Percentiles rank a stretch among this genome's conserved stretches.
phyloP scores from a whole-genome alignment of 495 filamentous ascomycete genomes.

The Penicillium ucsense region DNA sequence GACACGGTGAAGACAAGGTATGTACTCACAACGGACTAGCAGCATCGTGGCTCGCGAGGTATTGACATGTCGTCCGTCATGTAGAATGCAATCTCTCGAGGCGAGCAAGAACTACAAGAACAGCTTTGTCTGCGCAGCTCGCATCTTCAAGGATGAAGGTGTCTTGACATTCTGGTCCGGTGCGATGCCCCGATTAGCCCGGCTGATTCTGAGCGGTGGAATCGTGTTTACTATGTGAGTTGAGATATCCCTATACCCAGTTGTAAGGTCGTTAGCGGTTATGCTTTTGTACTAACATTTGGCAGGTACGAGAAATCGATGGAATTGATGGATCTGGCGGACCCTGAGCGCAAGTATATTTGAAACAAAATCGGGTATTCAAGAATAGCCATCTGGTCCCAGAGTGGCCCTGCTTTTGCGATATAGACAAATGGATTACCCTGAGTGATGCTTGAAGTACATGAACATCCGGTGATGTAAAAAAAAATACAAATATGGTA shows the following conservation, averaged over 20 bases:
- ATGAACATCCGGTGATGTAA: slow-evolving; percentile 3
- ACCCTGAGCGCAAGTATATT: slow-evolving; percentile 80
- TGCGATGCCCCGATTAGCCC: slow-evolving; percentile 71
- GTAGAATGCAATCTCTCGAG: slow-evolving; percentile 92
- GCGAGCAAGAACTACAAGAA: slow-evolving; percentile 77
- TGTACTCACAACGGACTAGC: neutral
- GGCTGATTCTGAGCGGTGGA: slow-evolving; percentile 82
- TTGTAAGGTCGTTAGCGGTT: no score
- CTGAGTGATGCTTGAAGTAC: neutral
- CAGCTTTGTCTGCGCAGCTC: slow-evolving; percentile 71
- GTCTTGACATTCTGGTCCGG: slow-evolving; percentile 89
- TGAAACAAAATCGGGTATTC: slow-evolving; percentile 20
- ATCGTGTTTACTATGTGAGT: slow-evolving; percentile 94
- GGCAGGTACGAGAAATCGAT: slow-evolving; percentile 91
- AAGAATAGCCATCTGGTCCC: no score
- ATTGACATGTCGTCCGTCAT: slow-evolving; percentile 6
- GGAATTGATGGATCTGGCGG: slow-evolving; percentile 68
- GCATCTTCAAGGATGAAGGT: slow-evolving; percentile 85
- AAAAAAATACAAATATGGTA: slow-evolving; percentile 10
- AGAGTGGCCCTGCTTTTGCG: no score
- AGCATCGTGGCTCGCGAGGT: neutral
- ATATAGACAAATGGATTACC: no score
- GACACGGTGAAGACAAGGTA: slow-evolving; percentile 91
- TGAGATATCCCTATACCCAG: neutral
- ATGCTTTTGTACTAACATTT: slow-evolving; percentile 5